Conservation (phyloP, 371 early-diverging fungal genomes). For the Dinochytrium kinnereticum region DNA sequence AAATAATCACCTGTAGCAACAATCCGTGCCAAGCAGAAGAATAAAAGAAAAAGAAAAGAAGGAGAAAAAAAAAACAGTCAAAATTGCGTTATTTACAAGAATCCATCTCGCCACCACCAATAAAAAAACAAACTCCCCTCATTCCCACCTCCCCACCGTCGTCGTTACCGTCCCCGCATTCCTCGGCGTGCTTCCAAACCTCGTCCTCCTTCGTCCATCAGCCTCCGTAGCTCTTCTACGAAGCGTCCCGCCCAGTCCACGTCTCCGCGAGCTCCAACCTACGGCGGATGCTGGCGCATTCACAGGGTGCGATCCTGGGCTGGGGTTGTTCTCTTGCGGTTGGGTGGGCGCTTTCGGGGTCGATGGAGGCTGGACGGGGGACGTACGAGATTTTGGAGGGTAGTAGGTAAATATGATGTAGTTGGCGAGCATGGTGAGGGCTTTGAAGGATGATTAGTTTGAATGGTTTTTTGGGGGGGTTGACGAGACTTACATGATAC, state of each 20-base stretch:
- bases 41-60: too few species aligned
- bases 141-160: too few species aligned
- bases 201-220: background rate
- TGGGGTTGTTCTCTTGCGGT: background rate
- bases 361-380: background rate
- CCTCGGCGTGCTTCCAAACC: background rate
- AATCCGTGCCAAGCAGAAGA: too few species aligned
- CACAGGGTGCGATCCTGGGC: background rate
- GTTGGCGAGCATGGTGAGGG: slow-evolving; percentile 8
- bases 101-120: too few species aligned
- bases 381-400: background rate
- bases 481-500: slow-evolving; percentile 15
- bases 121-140: too few species aligned
- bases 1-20: too few species aligned
- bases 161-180: too few species aligned
- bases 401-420: slow-evolving; percentile 7
- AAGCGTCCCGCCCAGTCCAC: background rate
- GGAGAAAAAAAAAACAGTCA: too few species aligned
- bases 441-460: background rate
- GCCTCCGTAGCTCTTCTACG: background rate
- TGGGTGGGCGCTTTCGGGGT: background rate
- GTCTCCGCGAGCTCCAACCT: background rate
- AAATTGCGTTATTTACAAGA: too few species aligned
- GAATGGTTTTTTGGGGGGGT: background rate
- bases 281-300: background rate